Evolutionary conservation across 495 filamentous ascomycete species (phyloP).

Genomic region (Cudoniella acicularis): DNA sequence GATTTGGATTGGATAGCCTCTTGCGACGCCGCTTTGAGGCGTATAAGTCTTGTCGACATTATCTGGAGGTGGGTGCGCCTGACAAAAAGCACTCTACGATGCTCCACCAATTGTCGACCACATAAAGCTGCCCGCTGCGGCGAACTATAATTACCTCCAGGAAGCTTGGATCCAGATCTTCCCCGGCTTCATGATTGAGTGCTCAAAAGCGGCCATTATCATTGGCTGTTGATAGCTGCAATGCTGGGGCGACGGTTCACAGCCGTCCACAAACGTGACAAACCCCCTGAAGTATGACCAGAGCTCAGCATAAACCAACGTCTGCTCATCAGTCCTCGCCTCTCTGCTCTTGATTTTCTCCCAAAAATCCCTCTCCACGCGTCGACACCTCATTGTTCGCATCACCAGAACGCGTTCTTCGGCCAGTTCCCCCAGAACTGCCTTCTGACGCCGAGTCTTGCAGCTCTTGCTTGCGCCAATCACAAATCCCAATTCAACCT

Average conservation of each 20-base stretch:
- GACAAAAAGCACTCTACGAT: no score
- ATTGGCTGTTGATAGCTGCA: constrained; percentile 2
- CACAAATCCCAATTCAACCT: constrained; percentile 8
- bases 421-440: background rate
- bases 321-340: constrained; percentile 1
- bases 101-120: no score
- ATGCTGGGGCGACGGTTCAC: background rate
- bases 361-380: background rate
- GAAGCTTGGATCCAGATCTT: background rate
- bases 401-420: background rate
- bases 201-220: constrained; percentile 1
- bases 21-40: no score
- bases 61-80: no score
- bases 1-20: no score
- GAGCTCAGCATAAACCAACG: constrained; percentile 15
- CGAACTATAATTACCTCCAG: background rate
- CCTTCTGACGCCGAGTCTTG: background rate
- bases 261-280: background rate
- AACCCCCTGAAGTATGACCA: constrained; percentile 4
- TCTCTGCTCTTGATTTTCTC: background rate
- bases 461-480: constrained; percentile 15
- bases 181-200: constrained; percentile 8
- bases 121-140: no score
- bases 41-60: no score
- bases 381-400: background rate